These are phyloP conservation scores for Allium sativum DNA, from an alignment of 106 monocot species.

Conservation along the genomic window DNA sequence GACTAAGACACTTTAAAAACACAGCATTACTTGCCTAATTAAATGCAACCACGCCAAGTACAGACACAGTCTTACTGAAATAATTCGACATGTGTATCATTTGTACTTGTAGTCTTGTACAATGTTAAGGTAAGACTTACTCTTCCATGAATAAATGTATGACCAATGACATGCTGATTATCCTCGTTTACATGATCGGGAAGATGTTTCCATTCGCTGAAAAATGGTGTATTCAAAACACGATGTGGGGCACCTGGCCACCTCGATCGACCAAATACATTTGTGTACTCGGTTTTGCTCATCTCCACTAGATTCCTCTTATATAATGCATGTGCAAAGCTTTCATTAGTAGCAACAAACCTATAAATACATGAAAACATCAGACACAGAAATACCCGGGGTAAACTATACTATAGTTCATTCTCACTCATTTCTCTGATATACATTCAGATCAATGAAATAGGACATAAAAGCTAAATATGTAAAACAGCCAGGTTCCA, in stretches of 20 bases:
- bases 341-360: conserved; percentile 60
- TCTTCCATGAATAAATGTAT: conserved; percentile 55
- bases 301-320: conserved; percentile 52
- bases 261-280: conserved; percentile 66
- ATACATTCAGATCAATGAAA: no score
- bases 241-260: conserved; percentile 77
- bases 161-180: conserved; percentile 53
- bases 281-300: conserved; percentile 47
- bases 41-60: no score
- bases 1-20: background rate
- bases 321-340: conserved; percentile 64
- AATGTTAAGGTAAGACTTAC: conserved; percentile 19
- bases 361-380: conserved; percentile 6
- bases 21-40: background rate
- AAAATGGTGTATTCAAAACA: conserved; percentile 54
- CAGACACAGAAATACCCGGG: no score
- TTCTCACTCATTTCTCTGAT: no score
- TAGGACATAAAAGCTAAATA: conserved; percentile 5
- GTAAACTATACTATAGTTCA: no score
- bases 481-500: background rate
- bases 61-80: background rate
- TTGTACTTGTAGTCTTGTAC: background rate
- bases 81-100: background rate
- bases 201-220: conserved; percentile 34
- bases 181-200: conserved; percentile 57